Conservation (phyloP, 345 rosid species). For the Mangifera indica region DNA sequence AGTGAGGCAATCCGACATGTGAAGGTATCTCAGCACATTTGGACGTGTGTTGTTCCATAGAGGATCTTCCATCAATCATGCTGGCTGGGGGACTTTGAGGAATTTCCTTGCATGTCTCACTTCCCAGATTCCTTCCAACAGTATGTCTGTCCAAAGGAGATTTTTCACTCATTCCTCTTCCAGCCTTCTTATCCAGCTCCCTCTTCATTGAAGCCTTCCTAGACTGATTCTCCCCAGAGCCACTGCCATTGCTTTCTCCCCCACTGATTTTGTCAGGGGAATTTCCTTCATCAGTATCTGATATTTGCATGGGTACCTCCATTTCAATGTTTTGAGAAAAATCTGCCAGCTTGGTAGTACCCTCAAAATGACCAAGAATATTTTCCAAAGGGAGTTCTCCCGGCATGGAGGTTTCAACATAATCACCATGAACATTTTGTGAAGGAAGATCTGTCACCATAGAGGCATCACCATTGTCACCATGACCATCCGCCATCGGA, state of each 20-base stretch:
- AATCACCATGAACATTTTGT: conserved; percentile 18
- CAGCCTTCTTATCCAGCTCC: conserved; percentile 20
- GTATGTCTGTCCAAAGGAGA: conserved; percentile 29
- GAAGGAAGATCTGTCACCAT: conserved; percentile 17
- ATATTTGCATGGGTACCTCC: conserved; percentile 20
- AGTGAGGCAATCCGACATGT: not conserved
- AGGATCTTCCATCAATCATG: conserved; percentile 27
- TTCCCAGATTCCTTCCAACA: conserved; percentile 30
- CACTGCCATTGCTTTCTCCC: conserved; percentile 28
- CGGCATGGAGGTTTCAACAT: conserved; percentile 19
- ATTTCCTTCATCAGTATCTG: conserved; percentile 13
- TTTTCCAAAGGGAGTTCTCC: conserved; percentile 23
- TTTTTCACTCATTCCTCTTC: conserved; percentile 28
- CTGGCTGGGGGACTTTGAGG: conserved; percentile 19
- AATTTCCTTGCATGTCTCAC: conserved; percentile 23
- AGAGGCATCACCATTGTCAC: conserved; percentile 15
- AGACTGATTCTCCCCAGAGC: conserved; percentile 26
- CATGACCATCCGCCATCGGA: conserved; percentile 23
- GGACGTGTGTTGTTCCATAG: conserved; percentile 26
- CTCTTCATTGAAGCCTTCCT: conserved; percentile 32
- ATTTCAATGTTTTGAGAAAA: conserved; percentile 22
- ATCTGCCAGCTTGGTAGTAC: conserved; percentile 21
- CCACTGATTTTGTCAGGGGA: conserved; percentile 9
- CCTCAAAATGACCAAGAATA: conserved; percentile 8
- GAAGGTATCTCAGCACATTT: too few relatives aligned